Evolutionary conservation across 768 basidiomycete genomes (phyloP), one percentile per base, ranked within the genome.

Genomic region (Xerocomellus amylosporus): DNA sequence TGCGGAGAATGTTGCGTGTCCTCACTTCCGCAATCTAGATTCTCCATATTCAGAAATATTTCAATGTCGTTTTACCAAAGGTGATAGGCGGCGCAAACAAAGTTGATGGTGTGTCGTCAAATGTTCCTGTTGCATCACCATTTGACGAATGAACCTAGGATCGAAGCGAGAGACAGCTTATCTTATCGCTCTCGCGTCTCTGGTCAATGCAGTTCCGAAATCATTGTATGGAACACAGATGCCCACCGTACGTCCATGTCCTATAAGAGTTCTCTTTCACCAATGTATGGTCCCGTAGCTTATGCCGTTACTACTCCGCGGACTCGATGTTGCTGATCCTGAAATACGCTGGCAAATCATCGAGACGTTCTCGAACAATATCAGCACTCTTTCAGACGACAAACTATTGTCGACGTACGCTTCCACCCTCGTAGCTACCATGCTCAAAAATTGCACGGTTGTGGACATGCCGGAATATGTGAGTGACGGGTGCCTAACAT

Each of bases 231-330:
- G 77, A 7, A 76, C 84, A 22, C 81, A 91, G 59, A 80, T 98
- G 69, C 69, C 86, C 28, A 69, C 71, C 15, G 87, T 87, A 52
- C 43, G 79, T 67, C 20, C 17, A 47, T 24, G 5, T 8, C 19
- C 7, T 40, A 30, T 46, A 8, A 8, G 17, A 26, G 28, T 8
- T n/a, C n/a, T 24, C 24, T 28, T 34, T 17, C 14, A 26, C 31
- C 9, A 20, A 51, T 14, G 5, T 15, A 46, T 47, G 37, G 39
- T 26, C 33, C 17, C n/a, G 12, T 62, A 98, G 95, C 80, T 98
- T 13, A 81, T 98, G 60, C 94, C 97, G 1, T 78, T 98, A 14
- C 77, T 99, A 5, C 74, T 99, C 40, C 88, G 89, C 15, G 88
- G 92, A 4, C 80, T 98, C 17, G 85, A 90, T 39, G 73, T 97